phyloP scores from a whole-genome alignment of 352 stramenopile genomes.

The Pythium guiyangense region DNA sequence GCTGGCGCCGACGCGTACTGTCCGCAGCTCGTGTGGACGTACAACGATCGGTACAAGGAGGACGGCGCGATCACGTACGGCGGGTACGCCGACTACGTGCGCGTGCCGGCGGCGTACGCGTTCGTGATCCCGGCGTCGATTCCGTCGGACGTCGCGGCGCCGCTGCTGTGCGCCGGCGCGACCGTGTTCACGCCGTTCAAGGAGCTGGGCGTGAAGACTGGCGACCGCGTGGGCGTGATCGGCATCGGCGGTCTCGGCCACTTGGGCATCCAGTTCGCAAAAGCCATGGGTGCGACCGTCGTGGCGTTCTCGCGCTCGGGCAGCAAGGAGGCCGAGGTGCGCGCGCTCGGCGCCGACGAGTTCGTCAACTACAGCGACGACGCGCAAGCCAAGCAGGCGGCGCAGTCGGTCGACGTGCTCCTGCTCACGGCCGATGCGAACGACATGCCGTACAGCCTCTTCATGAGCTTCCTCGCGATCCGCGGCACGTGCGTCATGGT shows the following conservation, averaged over 20 bases:
- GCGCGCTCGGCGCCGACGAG: slow-evolving; percentile 51
- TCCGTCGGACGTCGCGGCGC: slow-evolving; percentile 41
- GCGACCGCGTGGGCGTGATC: slow-evolving; percentile 58
- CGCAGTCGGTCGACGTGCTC: slow-evolving; percentile 48
- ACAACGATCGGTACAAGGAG: slow-evolving; percentile 31
- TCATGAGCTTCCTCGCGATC: slow-evolving; percentile 38
- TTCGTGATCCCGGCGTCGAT: slow-evolving; percentile 76
- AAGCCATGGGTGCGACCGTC: slow-evolving; percentile 20
- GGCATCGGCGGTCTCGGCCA: slow-evolving; percentile 87
- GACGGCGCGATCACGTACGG: slow-evolving; percentile 25
- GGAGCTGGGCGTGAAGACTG: slow-evolving; percentile 32
- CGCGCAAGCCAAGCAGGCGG: slow-evolving; percentile 20
- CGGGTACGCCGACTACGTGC: slow-evolving; percentile 72
- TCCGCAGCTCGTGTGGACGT: slow-evolving; percentile 31
- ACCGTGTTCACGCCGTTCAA: slow-evolving; percentile 77
- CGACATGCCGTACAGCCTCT: slow-evolving; percentile 37
- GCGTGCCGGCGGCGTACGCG: slow-evolving; percentile 52
- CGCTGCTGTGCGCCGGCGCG: slow-evolving; percentile 82
- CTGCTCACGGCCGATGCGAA: slow-evolving; percentile 57
- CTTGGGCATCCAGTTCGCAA: slow-evolving; percentile 70
- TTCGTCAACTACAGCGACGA: slow-evolving; percentile 45
- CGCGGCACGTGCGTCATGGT: slow-evolving; percentile 57
- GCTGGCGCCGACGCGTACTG: slow-evolving; percentile 62
- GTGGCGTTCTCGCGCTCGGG: slow-evolving; percentile 60
- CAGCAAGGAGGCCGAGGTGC: slow-evolving; percentile 51